Conservation (phyloP, 2,329 filamentous ascomycete genomes). For the Microcera coccophila region DNA sequence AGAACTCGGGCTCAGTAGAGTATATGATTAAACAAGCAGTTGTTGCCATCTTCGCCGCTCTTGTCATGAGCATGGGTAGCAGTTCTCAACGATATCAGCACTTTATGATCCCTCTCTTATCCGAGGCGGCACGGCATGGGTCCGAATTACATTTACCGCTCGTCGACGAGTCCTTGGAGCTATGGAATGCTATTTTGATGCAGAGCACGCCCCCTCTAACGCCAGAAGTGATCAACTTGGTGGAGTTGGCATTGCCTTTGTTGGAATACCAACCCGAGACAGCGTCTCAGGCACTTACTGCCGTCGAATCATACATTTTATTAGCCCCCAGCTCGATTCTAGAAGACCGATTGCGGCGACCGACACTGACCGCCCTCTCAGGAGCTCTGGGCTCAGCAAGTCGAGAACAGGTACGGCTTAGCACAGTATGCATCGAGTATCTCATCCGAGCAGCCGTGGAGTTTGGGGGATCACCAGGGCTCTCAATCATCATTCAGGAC, state of each 20-base stretch:
- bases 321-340: slow-evolving; percentile 66
- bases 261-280: slow-evolving; percentile 64
- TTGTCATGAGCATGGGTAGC: slow-evolving; percentile 81
- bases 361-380: slow-evolving; percentile 47
- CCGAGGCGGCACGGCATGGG: slow-evolving; percentile 70
- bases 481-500: slow-evolving; percentile 61
- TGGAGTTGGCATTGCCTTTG: slow-evolving; percentile 60
- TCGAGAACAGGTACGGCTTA: slow-evolving; percentile 55
- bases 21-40: slow-evolving; percentile 94
- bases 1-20: slow-evolving; percentile 71
- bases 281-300: slow-evolving; percentile 57
- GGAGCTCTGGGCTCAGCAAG: slow-evolving; percentile 50
- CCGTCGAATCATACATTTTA: slow-evolving; percentile 67
- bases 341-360: slow-evolving; percentile 51
- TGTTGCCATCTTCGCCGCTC: slow-evolving; percentile 74
- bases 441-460: slow-evolving; percentile 60
- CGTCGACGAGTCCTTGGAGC: slow-evolving; percentile 84
- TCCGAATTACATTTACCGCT: slow-evolving; percentile 77
- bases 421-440: slow-evolving; percentile 60
- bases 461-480: slow-evolving; percentile 57
- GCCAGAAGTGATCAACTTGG: slow-evolving; percentile 58
- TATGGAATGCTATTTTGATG: slow-evolving; percentile 74
- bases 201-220: slow-evolving; percentile 62
- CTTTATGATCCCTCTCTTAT: slow-evolving; percentile 77
- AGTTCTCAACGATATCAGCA: slow-evolving; percentile 74